Percentiles rank a stretch among this genome's conserved stretches.
Conservation (phyloP, 768 basidiomycete genomes). For the Dentipellis fragilis region DNA sequence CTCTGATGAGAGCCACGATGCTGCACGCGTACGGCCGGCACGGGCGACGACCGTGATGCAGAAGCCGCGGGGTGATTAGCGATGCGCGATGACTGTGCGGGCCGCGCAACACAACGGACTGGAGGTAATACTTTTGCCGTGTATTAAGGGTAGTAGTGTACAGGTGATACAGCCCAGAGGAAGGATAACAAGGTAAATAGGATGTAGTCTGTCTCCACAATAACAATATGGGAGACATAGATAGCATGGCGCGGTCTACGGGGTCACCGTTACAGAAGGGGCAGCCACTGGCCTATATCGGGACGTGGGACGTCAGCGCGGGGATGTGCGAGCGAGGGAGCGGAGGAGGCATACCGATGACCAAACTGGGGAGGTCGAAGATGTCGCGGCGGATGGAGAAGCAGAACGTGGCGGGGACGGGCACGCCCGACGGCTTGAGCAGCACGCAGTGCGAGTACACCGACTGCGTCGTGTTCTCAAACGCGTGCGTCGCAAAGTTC, state of each 20-base stretch:
- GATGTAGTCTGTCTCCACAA: neutral
- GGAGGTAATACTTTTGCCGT: no score
- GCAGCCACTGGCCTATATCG: slow-evolving; percentile 76
- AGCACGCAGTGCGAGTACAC: slow-evolving; percentile 90
- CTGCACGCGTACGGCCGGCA: no score
- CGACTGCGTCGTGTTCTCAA: slow-evolving; percentile 93
- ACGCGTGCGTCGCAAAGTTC: slow-evolving; percentile 92
- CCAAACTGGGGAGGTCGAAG: slow-evolving; percentile 82
- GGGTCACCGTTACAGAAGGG: slow-evolving; percentile 43
- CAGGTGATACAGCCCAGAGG: neutral
- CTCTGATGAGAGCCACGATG: no score
- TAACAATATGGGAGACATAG: neutral
- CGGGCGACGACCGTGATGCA: no score
- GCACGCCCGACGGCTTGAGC: slow-evolving; percentile 74
- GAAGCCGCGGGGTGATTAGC: no score
- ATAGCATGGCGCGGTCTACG: neutral
- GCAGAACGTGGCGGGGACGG: slow-evolving; percentile 88
- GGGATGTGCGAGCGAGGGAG: neutral
- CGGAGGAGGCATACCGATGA: slow-evolving; percentile 52
- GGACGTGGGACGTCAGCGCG: neutral
- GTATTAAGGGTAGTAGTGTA: neutral
- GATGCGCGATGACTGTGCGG: no score
- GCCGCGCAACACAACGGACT: no score
- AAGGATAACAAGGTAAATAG: neutral
- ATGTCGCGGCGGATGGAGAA: slow-evolving; percentile 92